Evolutionary conservation across 1,284 basidiomycete species (phyloP).

Genomic region (Cryptococcus wingfieldii): DNA sequence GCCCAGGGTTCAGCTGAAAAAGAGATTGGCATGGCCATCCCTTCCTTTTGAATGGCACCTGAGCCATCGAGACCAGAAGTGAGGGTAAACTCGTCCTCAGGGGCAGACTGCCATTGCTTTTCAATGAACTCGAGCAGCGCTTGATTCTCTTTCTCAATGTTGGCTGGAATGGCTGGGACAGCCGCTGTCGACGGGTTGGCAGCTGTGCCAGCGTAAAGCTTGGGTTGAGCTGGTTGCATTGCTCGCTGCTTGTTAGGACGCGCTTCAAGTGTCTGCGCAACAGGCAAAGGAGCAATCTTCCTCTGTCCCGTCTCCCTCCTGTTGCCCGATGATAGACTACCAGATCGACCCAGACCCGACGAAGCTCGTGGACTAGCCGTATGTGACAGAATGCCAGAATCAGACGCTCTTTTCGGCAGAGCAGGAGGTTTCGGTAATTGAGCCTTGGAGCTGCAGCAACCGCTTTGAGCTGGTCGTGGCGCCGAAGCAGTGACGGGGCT

Average conservation of each 20-base stretch:
- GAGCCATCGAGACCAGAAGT: too few species aligned
- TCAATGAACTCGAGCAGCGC: not conserved
- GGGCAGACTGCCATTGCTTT: not conserved
- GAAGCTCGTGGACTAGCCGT: not conserved
- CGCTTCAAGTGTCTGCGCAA: too few species aligned
- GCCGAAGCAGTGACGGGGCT: too few species aligned
- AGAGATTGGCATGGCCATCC: not conserved
- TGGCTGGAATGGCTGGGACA: not conserved
- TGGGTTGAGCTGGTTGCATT: not conserved
- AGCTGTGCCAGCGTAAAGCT: not conserved
- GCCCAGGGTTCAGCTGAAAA: not conserved
- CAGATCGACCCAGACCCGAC: not conserved
- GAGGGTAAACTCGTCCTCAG: too few species aligned
- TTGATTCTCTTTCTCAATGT: not conserved
- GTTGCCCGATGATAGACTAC: not conserved
- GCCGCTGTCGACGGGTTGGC: not conserved
- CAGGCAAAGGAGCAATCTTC: too few species aligned
- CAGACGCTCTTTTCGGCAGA: not conserved
- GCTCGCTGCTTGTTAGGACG: too few species aligned
- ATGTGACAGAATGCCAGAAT: not conserved
- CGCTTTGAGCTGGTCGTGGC: too few species aligned
- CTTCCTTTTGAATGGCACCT: not conserved
- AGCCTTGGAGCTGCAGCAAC: too few species aligned
- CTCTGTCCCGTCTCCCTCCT: not conserved
- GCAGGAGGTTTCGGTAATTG: not conserved